phyloP scores from a whole-genome alignment of 257 asterid genomes.

The Petunia axillaris region DNA sequence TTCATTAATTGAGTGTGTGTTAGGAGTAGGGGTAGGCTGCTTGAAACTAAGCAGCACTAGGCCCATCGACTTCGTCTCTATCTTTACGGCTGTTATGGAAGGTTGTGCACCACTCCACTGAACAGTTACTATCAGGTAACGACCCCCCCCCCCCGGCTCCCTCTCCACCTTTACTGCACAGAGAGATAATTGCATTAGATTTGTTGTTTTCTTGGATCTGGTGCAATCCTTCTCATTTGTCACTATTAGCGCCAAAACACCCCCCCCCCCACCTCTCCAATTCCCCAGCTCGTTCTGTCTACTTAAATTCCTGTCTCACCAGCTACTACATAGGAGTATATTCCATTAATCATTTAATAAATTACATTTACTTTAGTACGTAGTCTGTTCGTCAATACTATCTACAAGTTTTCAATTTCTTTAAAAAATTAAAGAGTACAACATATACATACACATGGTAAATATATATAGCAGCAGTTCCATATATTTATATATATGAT shows the following conservation, averaged over 20 bases:
- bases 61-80: not conserved
- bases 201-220: slow-evolving; percentile 11
- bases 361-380: not conserved
- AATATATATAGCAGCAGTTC: too few species aligned
- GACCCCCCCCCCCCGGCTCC: not conserved
- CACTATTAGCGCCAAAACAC: not conserved
- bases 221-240: slow-evolving; percentile 9
- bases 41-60: too few species aligned
- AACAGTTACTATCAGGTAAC: slow-evolving; percentile 1
- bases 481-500: too few species aligned
- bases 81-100: not conserved
- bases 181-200: not conserved
- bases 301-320: not conserved
- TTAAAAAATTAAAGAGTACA: not conserved
- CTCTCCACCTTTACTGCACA: not conserved
- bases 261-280: not conserved
- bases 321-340: not conserved
- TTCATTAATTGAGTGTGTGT: not conserved
- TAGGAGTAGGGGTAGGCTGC: too few species aligned
- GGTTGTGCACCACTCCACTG: not conserved
- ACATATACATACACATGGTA: too few species aligned
- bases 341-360: not conserved
- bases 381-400: not conserved
- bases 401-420: not conserved
- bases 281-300: not conserved